Percentiles rank a stretch among this genome's conserved stretches.
These are phyloP conservation scores for Dictyostelium brefeldianum DNA, from an alignment of 78 protist genomes.

Conservation along the genomic window DNA sequence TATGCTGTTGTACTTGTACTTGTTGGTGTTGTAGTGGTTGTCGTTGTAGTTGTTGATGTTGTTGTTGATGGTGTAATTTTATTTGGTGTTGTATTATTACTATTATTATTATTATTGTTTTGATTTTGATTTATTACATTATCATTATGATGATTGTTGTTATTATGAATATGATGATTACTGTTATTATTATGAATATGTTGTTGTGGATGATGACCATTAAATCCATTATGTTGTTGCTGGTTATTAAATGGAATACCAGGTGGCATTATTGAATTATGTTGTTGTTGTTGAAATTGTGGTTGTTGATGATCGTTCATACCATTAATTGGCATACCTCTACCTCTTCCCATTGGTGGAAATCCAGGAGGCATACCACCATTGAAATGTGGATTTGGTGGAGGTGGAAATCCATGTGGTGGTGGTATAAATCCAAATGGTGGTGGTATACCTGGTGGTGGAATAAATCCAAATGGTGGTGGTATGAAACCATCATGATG, in stretches of 20 bases:
- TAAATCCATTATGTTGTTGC: no score
- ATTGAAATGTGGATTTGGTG: not conserved
- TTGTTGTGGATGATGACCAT: no score
- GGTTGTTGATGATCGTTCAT: not conserved
- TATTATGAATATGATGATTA: not conserved
- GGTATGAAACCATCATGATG: not conserved
- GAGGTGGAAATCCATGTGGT: not conserved
- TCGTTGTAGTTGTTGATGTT: not conserved
- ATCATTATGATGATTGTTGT: not conserved
- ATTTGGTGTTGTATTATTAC: not conserved
- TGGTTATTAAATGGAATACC: no score
- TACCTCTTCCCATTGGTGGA: not conserved
- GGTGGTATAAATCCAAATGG: not conserved
- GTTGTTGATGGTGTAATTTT: not conserved
- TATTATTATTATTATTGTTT: not conserved
- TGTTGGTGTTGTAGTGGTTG: not conserved
- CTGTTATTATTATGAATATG: no score
- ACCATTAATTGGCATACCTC: not conserved
- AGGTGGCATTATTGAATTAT: not conserved
- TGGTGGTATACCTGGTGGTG: not conserved
- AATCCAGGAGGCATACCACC: not conserved
- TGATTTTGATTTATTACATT: no score
- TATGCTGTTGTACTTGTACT: conserved; percentile 39
- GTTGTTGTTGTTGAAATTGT: not conserved
- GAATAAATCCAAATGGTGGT: not conserved